A percentile compares a stretch with the other conserved stretches of the same genome.
These are phyloP conservation scores for Cytidiella melzeri DNA, from an alignment of 768 basidiomycete species.

Conservation along the genomic window DNA sequence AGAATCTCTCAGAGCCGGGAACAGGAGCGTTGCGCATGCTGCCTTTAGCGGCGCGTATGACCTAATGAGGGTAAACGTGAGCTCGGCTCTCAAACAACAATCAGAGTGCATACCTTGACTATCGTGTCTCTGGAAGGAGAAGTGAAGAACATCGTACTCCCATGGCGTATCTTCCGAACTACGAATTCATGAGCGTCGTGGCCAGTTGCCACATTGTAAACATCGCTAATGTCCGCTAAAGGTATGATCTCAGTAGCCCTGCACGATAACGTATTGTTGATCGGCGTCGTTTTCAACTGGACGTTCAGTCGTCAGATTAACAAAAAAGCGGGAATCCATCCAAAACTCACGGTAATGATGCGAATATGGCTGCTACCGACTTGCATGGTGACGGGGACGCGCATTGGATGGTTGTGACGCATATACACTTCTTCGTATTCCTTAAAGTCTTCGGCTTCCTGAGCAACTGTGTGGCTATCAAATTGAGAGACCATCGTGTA, in stretches of 20 bases:
- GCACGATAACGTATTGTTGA: constrained; percentile 64
- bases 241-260: constrained; percentile 79
- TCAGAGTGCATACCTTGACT: constrained; percentile 60
- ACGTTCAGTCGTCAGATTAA: neutral
- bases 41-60: constrained; percentile 71
- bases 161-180: constrained; percentile 66
- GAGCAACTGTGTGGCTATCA: constrained; percentile 34
- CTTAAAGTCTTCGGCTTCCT: constrained; percentile 55
- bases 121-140: constrained; percentile 64
- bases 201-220: constrained; percentile 75
- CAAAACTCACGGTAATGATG: constrained; percentile 58
- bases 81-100: neutral
- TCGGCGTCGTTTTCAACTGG: constrained; percentile 63
- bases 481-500: constrained; percentile 5
- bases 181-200: constrained; percentile 78
- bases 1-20: constrained; percentile 54
- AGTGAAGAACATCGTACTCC: constrained; percentile 70
- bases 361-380: constrained; percentile 68
- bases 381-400: constrained; percentile 64
- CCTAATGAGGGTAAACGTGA: constrained; percentile 37
- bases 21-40: constrained; percentile 52
- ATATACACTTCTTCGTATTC: constrained; percentile 60
- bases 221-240: constrained; percentile 77
- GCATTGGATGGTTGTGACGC: constrained; percentile 57
- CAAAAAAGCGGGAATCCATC: neutral